phyloP scores from a whole-genome alignment of 352 stramenopile species.

The Blastocystis sp. region DNA sequence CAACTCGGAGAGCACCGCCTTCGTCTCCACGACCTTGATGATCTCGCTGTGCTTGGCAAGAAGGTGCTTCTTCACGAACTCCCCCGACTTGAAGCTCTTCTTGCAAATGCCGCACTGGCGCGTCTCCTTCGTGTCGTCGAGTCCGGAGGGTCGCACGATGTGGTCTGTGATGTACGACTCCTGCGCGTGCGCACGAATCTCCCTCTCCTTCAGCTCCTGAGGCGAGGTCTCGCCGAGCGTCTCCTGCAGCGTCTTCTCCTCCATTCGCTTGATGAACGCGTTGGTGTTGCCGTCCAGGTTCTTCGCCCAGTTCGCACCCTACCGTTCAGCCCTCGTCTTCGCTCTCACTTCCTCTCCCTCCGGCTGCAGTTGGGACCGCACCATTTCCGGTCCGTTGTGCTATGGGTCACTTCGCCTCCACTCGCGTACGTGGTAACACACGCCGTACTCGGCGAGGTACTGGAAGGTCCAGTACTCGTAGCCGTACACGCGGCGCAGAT shows the following conservation, averaged over 20 bases:
- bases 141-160: neutral
- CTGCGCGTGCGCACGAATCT: neutral
- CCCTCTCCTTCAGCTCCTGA: neutral
- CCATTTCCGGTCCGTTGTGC: constrained; percentile 15
- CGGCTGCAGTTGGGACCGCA: neutral
- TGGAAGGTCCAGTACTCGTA: constrained; percentile 50
- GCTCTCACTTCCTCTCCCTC: neutral
- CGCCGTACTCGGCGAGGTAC: constrained; percentile 35
- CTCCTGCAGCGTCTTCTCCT: neutral
- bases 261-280: neutral
- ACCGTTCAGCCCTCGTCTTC: neutral
- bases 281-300: neutral
- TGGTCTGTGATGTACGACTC: neutral
- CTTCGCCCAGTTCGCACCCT: neutral
- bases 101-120: constrained; percentile 42
- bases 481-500: constrained; percentile 35
- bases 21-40: constrained; percentile 36
- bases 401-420: neutral
- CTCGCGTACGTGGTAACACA: neutral
- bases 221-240: neutral
- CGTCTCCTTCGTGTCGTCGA: neutral
- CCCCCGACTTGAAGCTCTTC: constrained; percentile 26
- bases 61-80: constrained; percentile 60
- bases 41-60: constrained; percentile 26
- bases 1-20: constrained; percentile 15